A percentile compares a stretch with the other conserved stretches of the same genome.
These are phyloP conservation scores for Calonectria pauciramosa DNA, from an alignment of 2,329 filamentous ascomycete genomes.

Conservation along the genomic window DNA sequence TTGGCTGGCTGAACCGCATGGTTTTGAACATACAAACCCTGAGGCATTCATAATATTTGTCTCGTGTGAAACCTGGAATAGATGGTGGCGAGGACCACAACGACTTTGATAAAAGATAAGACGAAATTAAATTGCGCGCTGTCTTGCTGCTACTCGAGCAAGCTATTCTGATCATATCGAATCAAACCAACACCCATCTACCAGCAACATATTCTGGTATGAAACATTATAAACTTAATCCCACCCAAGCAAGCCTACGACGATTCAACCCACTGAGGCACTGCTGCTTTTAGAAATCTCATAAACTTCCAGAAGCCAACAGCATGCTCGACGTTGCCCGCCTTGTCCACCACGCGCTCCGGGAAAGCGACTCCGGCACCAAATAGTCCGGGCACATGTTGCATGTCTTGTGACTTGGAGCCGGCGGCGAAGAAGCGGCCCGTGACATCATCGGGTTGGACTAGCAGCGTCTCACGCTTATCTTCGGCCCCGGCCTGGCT, in stretches of 20 bases:
- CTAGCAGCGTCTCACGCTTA: constrained; percentile 56
- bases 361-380: constrained; percentile 76
- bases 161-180: background rate
- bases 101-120: background rate
- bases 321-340: constrained; percentile 72
- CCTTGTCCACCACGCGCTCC: constrained; percentile 70
- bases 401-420: constrained; percentile 15
- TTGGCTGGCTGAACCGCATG: too few species aligned
- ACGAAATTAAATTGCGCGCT: background rate
- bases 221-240: background rate
- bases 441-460: constrained; percentile 56
- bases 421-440: constrained; percentile 32
- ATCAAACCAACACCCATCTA: background rate
- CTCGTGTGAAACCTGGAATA: too few species aligned
- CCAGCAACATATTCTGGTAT: background rate
- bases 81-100: too few species aligned
- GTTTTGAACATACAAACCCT: too few species aligned
- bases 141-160: background rate
- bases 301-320: constrained; percentile 78
- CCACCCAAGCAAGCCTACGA: background rate
- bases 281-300: constrained; percentile 70
- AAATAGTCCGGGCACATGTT: constrained; percentile 65
- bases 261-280: constrained; percentile 49
- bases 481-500: constrained; percentile 42
- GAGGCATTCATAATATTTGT: too few species aligned